Base-by-base conservation (phyloP, 805 yeast species). In the Candida sithepensis region DNA sequence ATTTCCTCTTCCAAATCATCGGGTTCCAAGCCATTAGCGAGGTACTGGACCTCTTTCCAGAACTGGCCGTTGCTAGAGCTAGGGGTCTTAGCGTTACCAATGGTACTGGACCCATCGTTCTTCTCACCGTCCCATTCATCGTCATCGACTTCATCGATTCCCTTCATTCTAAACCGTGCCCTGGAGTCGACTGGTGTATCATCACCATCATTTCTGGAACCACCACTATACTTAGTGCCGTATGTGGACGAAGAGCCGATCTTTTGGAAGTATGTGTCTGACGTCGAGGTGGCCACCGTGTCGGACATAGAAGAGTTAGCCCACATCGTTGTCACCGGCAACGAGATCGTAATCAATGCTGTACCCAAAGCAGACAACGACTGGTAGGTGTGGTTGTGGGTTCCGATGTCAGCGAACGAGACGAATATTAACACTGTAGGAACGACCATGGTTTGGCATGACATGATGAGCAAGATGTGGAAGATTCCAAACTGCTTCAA, bases 261-360 rank as follows among this genome's bases (percentile, higher is more conserved):
- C 26, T 56, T 53, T 20, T 59, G 56, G 42, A 63, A 50, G 43
- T 53, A 56, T 1, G 61, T 54, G 42, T 59, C 58, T 13, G 59
- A 55, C 5, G 64, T 54, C 1, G 81, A 71, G 2, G 69, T 67
- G 20, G 82, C 75, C 8, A 55, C 55, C 3, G 74, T 47, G 2
- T 73, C 59, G 47, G 78, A 78, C 56, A 83, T 82, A 1, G 84
- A 73, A 2, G 89, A 71, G 3, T 84, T 71, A 0, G 97, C 96
- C 97, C 97, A 90, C 77, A 90, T 77, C 0, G 96, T 80, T 0
- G 96, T 81, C 42, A 91, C 65, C 1, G 97, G 97, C 45, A 90
- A 70, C 3, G 91, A 85, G 23, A 88, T 60, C 0, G 85, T 84
- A 18, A 85, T 82, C 5, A 89, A 55, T 21, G 86, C 69, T 2